Evolutionary conservation across 768 basidiomycete genomes (phyloP).

Genomic region (Jaapia argillacea): DNA sequence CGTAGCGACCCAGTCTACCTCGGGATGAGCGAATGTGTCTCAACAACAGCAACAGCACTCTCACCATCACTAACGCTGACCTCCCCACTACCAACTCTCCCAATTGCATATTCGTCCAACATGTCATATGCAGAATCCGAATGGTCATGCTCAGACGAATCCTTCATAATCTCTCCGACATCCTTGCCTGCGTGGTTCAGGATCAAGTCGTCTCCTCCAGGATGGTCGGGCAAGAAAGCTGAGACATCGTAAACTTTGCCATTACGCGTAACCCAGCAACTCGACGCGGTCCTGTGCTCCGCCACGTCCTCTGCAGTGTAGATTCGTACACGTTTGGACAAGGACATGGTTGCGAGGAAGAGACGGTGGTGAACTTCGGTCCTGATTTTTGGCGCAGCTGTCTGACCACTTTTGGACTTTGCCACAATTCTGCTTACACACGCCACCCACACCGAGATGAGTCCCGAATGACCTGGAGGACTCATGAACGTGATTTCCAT

Average conservation of each 20-base stretch:
- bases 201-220: constrained; percentile 91
- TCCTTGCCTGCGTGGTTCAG: constrained; percentile 78
- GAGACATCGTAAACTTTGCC: constrained; percentile 91
- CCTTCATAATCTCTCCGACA: constrained; percentile 72
- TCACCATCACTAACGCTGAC: constrained; percentile 70
- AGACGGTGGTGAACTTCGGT: no score
- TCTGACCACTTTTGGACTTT: no score
- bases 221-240: constrained; percentile 76
- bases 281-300: constrained; percentile 43
- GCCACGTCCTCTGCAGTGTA: constrained; percentile 69
- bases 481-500: no score
- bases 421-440: no score
- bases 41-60: constrained; percentile 15
- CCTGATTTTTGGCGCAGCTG: no score
- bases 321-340: constrained; percentile 62
- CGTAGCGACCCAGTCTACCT: constrained; percentile 74
- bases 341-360: constrained; percentile 19
- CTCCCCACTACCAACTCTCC: constrained; percentile 68
- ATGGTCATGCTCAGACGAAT: constrained; percentile 76
- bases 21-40: constrained; percentile 6
- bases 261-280: constrained; percentile 75
- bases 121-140: constrained; percentile 88
- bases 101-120: constrained; percentile 81
- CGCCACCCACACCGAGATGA: no score
- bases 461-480: no score